Base-by-base conservation (phyloP, 805 yeast genomes). In the Wickerhamomyces subpelliculosus region DNA sequence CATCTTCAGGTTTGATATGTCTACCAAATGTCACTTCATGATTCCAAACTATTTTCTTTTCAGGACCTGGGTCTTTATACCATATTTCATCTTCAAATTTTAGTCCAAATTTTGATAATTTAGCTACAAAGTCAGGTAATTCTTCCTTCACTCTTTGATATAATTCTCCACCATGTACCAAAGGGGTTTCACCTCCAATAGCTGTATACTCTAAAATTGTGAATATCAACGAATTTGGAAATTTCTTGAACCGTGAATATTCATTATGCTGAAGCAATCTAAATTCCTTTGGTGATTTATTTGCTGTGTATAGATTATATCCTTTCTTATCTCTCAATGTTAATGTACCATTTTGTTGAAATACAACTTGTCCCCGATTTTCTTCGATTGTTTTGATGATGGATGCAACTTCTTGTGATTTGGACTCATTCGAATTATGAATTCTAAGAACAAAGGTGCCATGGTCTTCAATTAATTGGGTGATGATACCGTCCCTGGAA, bases 101-200 rank as follows among this genome's bases (percentile, higher is more conserved):
- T 8, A 61, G 38, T 5, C 63, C 63, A 19, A 42, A 42, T 14
- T 41, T 32, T 2, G 48, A 44, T 13, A 62, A 36, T 12, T 51
- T 47, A 14, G 46, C 30, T 13, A 54, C 29, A 18, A 51, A 42
- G 11, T 50, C 51, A 0, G 64, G 64, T 8, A 36, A 38, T 20
- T 40, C 36, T 17, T 44, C 32, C 7, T 42, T 26, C 13, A 58
- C 27, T 5, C 25, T 32, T 2, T 55, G 44, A 38, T 54, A 60
- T 5, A 57, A 37, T 32, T 61, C 65, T 7, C 55, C 59, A 8
- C 61, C 62, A 40, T 60, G 64, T 10, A 46, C 60, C 9, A 61
- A 42, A 14, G 66, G 65, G 16, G 65, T 60, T 27, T 51, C 60
- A 18, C 66, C 66, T 12, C 62, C 64, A 27, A 40, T 40, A 3